Conservation (phyloP, 2,329 filamentous ascomycete genomes). For the Trichoderma sp. region DNA sequence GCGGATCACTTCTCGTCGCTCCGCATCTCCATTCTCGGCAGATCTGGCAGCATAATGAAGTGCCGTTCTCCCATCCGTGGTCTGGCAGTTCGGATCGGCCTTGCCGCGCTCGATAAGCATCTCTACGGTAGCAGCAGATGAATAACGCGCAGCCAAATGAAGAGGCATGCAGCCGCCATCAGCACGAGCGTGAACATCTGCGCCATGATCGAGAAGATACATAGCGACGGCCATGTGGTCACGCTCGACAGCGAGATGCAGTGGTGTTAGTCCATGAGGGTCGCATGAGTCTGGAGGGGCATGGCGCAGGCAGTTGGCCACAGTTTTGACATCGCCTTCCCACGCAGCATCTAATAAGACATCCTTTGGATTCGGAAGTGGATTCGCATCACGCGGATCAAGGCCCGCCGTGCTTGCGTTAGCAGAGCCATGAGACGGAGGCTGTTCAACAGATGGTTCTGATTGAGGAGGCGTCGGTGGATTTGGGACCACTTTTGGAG, state of each 20-base stretch:
- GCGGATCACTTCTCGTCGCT: slow-evolving; percentile 31
- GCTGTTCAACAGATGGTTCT: slow-evolving; percentile 3
- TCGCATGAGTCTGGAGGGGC: slow-evolving; percentile 29
- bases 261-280: slow-evolving; percentile 29
- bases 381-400: background rate
- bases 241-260: slow-evolving; percentile 33
- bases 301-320: slow-evolving; percentile 26
- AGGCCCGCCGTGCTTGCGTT: background rate
- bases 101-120: slow-evolving; percentile 31
- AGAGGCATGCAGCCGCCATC: slow-evolving; percentile 32
- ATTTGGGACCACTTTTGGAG: background rate
- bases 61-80: slow-evolving; percentile 31
- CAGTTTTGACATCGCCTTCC: slow-evolving; percentile 31
- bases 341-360: slow-evolving; percentile 33
- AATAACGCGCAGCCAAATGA: slow-evolving; percentile 32
- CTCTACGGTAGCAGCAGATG: slow-evolving; percentile 31
- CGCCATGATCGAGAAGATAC: slow-evolving; percentile 31
- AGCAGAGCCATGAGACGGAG: background rate
- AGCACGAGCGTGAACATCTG: slow-evolving; percentile 28
- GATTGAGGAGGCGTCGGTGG: slow-evolving; percentile 12
- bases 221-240: slow-evolving; percentile 35
- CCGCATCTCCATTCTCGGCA: slow-evolving; percentile 31
- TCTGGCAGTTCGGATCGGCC: slow-evolving; percentile 30
- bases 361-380: slow-evolving; percentile 24
- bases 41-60: slow-evolving; percentile 34